These are phyloP conservation scores for Aspergillus sparsus DNA, from an alignment of 495 filamentous ascomycete genomes.

Conservation along the genomic window DNA sequence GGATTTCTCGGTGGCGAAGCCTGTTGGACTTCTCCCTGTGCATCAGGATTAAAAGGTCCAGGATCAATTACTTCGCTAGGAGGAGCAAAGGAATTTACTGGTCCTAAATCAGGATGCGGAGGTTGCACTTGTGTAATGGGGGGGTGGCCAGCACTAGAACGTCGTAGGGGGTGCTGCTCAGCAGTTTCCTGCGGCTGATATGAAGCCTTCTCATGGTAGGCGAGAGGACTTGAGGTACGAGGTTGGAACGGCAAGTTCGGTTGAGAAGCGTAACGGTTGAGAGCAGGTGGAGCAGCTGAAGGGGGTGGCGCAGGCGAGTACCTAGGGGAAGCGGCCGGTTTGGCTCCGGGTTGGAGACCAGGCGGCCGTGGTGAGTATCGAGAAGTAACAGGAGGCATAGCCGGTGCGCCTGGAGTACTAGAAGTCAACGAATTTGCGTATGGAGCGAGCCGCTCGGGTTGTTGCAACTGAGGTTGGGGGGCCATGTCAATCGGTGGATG, in stretches of 20 bases:
- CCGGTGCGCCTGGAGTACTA: constrained; percentile 34
- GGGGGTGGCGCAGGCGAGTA: constrained; percentile 49
- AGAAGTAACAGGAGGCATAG: constrained; percentile 40
- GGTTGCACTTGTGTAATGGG: constrained; percentile 25
- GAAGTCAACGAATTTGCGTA: constrained; percentile 51
- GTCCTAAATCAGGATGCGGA: constrained; percentile 25
- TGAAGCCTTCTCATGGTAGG: constrained; percentile 55
- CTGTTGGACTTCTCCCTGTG: constrained; percentile 23
- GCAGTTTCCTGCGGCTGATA: constrained; percentile 36
- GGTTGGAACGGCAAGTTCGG: constrained; percentile 71
- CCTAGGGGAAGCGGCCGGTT: constrained; percentile 37
- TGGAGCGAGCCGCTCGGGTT: constrained; percentile 62
- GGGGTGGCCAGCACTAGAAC: constrained; percentile 31
- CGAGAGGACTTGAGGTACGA: constrained; percentile 82
- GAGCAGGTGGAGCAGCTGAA: constrained; percentile 40
- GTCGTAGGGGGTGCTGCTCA: constrained; percentile 31
- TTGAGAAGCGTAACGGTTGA: constrained; percentile 54
- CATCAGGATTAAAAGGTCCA: constrained; percentile 3
- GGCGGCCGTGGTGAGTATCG: constrained; percentile 45
- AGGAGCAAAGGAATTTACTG: constrained; percentile 18
- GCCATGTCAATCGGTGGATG: constrained; percentile 17
- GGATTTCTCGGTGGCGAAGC: constrained; percentile 36
- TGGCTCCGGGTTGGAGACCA: constrained; percentile 33
- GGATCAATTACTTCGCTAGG: constrained; percentile 12
- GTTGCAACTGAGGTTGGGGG: constrained; percentile 44